Evolutionary conservation across 1,284 basidiomycete species (phyloP), one percentile per base, ranked within the genome.

Genomic region (Stygiomarasmius scandens): DNA sequence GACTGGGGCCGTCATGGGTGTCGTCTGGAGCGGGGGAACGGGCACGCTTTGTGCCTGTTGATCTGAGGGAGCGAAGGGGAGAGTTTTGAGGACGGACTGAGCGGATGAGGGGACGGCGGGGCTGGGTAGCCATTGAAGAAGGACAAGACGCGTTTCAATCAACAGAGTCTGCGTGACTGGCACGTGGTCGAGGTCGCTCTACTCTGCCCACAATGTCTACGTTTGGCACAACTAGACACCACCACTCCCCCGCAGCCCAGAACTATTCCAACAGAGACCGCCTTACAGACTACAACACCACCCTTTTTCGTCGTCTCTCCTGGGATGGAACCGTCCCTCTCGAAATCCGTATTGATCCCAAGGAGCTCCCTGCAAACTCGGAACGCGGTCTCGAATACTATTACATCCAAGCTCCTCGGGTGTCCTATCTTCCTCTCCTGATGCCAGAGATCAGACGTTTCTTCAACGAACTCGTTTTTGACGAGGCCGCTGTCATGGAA

Each of bases 361-460:
- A 91, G 69, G 92, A 94, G 70, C 83, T 95, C 12, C 92, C 92
- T 41, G 89, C 91, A 49, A 90, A 90, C 69, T 91, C 90, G 60
- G 90, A 95, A 77, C 87, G 92, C 59, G 88, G 87, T 25, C 81
- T 95, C 52, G 92, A 93, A 72, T 90, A 87, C 69, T 93, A 92
- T 74, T 94, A 88, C 71, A 76, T 92, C 56, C 90, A 92, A 74
- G 95, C 92, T 2, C 90, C 95, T 23, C 84, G 95, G 52, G 89
- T 96, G 69, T 89, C 87, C 69, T 98, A 97, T 75, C 85, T 97
- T 29, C 92, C 95, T 12, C 79, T 97, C n/a, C 75, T 97, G 45
- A 81, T 97, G 63, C 89, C 92, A 2, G 91, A 95, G 67, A 85
- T 97, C 63, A 83, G 88, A 58, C 83, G 87, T 61, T 93, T 94